Conservation (phyloP, 129 eudicot species). For the sunflower (Helianthus annuus) region DNA sequence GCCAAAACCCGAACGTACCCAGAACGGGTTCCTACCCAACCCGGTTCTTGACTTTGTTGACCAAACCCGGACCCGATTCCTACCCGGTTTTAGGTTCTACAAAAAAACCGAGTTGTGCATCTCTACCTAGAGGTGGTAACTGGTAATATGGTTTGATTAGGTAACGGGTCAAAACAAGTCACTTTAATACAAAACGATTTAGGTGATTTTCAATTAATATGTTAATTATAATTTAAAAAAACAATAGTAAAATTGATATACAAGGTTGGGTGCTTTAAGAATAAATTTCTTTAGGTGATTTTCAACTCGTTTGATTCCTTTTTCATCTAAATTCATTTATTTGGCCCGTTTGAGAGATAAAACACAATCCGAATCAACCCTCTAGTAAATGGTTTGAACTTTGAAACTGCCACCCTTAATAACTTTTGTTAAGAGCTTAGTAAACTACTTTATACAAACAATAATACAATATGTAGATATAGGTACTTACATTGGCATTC, state of each 20-base stretch:
- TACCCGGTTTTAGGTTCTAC: too few species aligned
- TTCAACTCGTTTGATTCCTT: neutral
- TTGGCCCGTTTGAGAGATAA: neutral
- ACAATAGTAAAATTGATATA: neutral
- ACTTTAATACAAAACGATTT: too few species aligned
- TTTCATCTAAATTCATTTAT: neutral
- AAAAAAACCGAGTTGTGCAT: too few species aligned
- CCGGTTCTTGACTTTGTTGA: too few species aligned
- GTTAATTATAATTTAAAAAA: neutral
- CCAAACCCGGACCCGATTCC: too few species aligned
- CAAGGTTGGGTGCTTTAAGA: neutral
- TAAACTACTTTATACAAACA: neutral
- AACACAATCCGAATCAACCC: neutral
- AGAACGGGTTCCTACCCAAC: too few species aligned
- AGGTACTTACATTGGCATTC: conserved; percentile 9
- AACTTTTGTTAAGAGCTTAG: neutral
- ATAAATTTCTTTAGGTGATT: neutral
- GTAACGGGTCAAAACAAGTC: too few species aligned
- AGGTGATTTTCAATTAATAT: too few species aligned
- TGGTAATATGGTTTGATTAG: too few species aligned
- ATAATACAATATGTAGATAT: neutral
- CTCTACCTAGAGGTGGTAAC: too few species aligned
- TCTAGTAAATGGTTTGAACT: neutral
- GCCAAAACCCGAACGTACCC: too few species aligned
- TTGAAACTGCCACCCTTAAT: neutral